Evolutionary conservation across 805 yeast genomes (phyloP).

Genomic region (Metschnikowia koreensis): DNA sequence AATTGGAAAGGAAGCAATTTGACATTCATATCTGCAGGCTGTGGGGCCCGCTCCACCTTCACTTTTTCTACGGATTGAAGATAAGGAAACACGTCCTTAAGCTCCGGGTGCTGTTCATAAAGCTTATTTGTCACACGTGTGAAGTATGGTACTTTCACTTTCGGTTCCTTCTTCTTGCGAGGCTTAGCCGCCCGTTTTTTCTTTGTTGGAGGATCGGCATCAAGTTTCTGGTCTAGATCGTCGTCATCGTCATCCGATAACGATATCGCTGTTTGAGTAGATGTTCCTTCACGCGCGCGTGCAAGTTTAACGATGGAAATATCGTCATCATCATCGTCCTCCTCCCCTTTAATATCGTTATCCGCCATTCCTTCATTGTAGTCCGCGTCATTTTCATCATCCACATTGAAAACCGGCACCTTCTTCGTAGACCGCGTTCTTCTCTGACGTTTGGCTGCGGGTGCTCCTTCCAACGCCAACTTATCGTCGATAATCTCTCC

Average conservation of each 20-base stretch:
- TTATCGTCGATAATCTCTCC: not conserved
- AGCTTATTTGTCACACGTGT: conserved; percentile 67
- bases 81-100: conserved; percentile 67
- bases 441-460: not conserved
- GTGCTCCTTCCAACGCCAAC: not conserved
- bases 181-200: conserved; percentile 21
- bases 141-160: conserved; percentile 64
- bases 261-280: conserved; percentile 25
- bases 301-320: conserved; percentile 30
- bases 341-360: not conserved
- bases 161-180: conserved; percentile 39
- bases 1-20: conserved; percentile 83
- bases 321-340: conserved; percentile 24
- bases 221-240: conserved; percentile 17
- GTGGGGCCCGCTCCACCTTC: conserved; percentile 56
- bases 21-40: conserved; percentile 77
- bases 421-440: conserved; percentile 4
- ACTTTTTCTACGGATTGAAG: conserved; percentile 49
- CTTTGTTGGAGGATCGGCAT: conserved; percentile 13
- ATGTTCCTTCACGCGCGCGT: conserved; percentile 24
- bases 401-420: conserved; percentile 12
- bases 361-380: conserved; percentile 20
- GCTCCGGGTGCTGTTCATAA: conserved; percentile 74
- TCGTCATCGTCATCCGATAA: conserved; percentile 32
- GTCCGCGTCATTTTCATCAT: conserved; percentile 19